These are phyloP conservation scores for Sarocladium strictum DNA, from an alignment of 2,329 filamentous ascomycete species.

Conservation along the genomic window DNA sequence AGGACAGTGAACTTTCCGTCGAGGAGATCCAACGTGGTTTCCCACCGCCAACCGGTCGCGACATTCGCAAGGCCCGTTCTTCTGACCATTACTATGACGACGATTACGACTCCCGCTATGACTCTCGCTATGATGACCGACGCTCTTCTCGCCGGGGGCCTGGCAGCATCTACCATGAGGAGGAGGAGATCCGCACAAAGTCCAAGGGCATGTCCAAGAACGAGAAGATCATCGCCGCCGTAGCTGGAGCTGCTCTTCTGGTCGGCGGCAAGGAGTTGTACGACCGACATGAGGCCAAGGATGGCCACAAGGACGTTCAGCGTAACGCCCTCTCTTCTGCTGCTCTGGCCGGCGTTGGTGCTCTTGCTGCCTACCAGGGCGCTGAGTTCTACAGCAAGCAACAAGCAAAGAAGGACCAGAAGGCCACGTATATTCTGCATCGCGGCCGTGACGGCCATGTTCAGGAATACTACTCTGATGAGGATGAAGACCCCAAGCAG, in stretches of 20 bases:
- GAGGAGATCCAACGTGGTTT: conserved; percentile 85
- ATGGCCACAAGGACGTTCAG: conserved; percentile 39
- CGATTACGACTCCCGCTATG: conserved; percentile 30
- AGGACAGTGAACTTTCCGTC: conserved; percentile 68
- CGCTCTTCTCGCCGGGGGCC: conserved; percentile 41
- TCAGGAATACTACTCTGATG: conserved; percentile 51
- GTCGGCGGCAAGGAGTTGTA: conserved; percentile 61
- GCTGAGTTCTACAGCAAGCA: conserved; percentile 58
- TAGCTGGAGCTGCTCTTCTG: conserved; percentile 58
- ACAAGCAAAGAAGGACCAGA: conserved; percentile 49
- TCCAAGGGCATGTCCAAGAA: conserved; percentile 49
- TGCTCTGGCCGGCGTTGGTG: conserved; percentile 58
- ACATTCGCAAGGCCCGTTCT: conserved; percentile 57
- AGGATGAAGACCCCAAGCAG: conserved; percentile 43
- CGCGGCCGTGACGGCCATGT: conserved; percentile 47
- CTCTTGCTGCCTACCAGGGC: conserved; percentile 57
- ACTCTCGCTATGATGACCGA: conserved; percentile 42
- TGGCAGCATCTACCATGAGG: conserved; percentile 48
- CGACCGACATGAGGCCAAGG: conserved; percentile 54
- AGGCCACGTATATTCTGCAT: conserved; percentile 47
- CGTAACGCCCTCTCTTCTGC: conserved; percentile 55
- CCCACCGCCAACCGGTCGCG: conserved; percentile 56
- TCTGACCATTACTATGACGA: conserved; percentile 58
- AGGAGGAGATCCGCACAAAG: conserved; percentile 48
- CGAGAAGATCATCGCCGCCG: conserved; percentile 61